Evolutionary conservation across 768 basidiomycete genomes (phyloP).

Genomic region (Suillus subaureus): DNA sequence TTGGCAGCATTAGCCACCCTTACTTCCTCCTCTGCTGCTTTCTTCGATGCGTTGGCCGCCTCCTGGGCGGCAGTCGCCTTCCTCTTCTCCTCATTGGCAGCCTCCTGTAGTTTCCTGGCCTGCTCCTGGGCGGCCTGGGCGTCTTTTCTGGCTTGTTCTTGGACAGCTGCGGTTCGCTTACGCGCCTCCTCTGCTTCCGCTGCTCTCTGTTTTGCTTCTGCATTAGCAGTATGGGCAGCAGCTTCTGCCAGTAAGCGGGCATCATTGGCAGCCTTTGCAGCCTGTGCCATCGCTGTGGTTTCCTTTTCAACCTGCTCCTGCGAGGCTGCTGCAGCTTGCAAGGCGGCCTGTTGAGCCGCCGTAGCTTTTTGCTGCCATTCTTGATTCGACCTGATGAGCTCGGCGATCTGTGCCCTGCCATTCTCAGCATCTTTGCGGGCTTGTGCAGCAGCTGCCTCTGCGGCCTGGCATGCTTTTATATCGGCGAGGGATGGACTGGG

Average conservation of each 20-base stretch:
- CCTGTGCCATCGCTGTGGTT: not conserved
- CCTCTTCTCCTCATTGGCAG: constrained; percentile 21
- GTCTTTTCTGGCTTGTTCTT: not conserved
- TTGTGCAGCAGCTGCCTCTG: constrained; percentile 4
- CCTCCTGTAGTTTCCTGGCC: constrained; percentile 1
- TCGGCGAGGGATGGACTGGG: not conserved
- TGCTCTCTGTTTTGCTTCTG: not conserved
- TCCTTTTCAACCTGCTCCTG: not conserved
- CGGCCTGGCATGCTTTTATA: not conserved
- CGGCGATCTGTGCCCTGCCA: not conserved
- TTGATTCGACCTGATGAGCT: not conserved
- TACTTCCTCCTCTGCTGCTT: constrained; percentile 21
- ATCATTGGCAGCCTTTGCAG: constrained; percentile 2
- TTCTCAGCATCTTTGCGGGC: not conserved
- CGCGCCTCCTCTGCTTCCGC: constrained; percentile 14
- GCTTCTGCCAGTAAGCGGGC: constrained; percentile 10
- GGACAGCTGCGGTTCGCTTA: constrained; percentile 7
- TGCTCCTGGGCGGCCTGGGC: constrained; percentile 13
- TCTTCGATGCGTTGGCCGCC: constrained; percentile 13
- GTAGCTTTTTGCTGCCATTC: not conserved
- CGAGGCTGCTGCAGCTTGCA: not conserved
- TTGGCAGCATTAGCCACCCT: constrained; percentile 10
- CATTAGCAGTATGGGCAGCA: constrained; percentile 10
- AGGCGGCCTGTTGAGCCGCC: not conserved
- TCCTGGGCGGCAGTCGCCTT: constrained; percentile 18